phyloP scores from a whole-genome alignment of 2,329 filamentous ascomycete species.

The Nakataea oryzae region DNA sequence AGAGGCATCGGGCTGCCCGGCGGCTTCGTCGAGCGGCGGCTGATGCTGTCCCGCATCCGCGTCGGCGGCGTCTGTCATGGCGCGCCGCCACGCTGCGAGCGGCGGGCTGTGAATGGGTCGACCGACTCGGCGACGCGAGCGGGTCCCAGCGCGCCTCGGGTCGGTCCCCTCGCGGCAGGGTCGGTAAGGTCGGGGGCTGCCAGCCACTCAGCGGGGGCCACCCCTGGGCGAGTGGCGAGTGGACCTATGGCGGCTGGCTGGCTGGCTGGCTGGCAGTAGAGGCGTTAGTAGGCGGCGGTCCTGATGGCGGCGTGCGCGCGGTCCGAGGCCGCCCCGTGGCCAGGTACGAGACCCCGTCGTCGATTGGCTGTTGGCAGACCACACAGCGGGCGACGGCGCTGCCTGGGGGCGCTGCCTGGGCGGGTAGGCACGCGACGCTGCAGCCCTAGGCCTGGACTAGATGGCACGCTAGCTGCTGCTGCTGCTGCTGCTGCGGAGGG shows the following conservation, averaged over 20 bases:
- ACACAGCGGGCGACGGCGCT: too few species aligned
- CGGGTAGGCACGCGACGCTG: too few species aligned
- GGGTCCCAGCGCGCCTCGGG: neutral
- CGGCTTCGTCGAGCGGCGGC: neutral
- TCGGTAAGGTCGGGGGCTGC: too few species aligned
- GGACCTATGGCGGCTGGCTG: neutral
- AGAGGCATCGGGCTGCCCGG: neutral
- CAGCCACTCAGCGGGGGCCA: neutral
- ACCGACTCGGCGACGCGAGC: too few species aligned
- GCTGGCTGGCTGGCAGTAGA: too few species aligned
- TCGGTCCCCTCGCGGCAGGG: neutral
- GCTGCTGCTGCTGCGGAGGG: neutral
- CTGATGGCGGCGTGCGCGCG: too few species aligned
- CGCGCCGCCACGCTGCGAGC: neutral
- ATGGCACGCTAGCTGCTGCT: too few species aligned
- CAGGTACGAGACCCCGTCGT: neutral
- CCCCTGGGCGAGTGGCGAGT: neutral
- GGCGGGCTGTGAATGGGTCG: neutral
- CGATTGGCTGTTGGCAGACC: too few species aligned
- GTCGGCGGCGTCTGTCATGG: neutral
- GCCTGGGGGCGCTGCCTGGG: too few species aligned
- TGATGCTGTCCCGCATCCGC: neutral
- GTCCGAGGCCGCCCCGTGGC: too few species aligned
- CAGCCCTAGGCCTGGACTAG: too few species aligned
- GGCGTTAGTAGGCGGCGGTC: too few species aligned